Conservation (phyloP, 805 yeast species). For the Ogataea glucozyma region DNA sequence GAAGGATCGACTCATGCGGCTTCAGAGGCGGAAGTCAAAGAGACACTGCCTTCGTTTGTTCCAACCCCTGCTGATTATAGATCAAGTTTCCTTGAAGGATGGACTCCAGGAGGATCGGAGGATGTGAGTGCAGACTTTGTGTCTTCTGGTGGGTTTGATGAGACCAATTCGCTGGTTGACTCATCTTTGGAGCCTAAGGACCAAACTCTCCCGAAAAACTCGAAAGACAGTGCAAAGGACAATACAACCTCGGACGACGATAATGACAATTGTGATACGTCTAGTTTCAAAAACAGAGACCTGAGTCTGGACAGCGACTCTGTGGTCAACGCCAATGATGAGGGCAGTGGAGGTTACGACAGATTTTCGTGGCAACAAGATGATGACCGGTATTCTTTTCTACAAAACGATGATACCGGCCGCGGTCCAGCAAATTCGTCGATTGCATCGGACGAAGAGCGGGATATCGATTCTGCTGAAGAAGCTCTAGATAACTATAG, state of each 20-base stretch:
- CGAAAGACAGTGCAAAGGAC: neutral
- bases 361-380: constrained; percentile 21
- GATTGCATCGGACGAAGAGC: constrained; percentile 12
- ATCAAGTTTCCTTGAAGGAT: constrained; percentile 4
- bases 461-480: neutral
- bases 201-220: neutral
- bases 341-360: constrained; percentile 8
- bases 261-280: neutral
- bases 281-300: constrained; percentile 5
- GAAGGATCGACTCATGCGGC: too few species aligned
- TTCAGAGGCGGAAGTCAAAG: neutral
- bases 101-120: constrained; percentile 6
- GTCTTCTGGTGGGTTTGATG: neutral
- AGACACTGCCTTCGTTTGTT: neutral
- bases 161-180: neutral
- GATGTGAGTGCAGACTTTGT: neutral
- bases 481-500: constrained; percentile 21
- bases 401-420: constrained; percentile 15
- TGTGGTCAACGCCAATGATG: constrained; percentile 1
- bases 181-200: neutral
- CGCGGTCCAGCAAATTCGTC: constrained; percentile 11
- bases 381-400: constrained; percentile 12
- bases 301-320: constrained; percentile 6
- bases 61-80: neutral
- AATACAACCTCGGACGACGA: neutral